These are phyloP conservation scores for Picea sitchensis DNA, from an alignment of 75 land plant genomes.

Conservation along the genomic window DNA sequence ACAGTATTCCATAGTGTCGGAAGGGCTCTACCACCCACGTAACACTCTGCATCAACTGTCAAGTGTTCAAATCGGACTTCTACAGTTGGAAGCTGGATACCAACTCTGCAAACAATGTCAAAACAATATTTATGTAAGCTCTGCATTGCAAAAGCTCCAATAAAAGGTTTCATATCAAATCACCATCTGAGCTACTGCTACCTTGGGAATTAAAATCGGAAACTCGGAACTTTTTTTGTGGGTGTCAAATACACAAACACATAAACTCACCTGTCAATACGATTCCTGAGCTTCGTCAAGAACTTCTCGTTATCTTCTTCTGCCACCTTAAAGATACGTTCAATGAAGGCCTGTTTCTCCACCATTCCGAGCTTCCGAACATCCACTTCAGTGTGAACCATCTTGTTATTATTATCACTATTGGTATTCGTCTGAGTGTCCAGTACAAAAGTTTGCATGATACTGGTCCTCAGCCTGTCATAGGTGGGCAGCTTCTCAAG, in stretches of 20 bases:
- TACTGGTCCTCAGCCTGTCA: conserved; percentile 7
- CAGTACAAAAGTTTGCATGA: not conserved
- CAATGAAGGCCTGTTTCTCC: conserved; percentile 67
- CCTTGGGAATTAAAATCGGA: not conserved
- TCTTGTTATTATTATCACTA: not conserved
- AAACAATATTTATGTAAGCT: not conserved
- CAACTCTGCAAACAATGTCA: conserved; percentile 52
- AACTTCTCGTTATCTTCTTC: conserved; percentile 90
- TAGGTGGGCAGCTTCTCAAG: conserved; percentile 24
- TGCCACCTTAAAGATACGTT: conserved; percentile 60
- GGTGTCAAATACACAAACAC: not conserved
- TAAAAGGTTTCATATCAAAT: not conserved
- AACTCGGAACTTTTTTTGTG: not conserved
- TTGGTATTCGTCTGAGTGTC: not conserved
- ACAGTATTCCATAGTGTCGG: conserved; percentile 71
- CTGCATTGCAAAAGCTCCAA: not conserved
- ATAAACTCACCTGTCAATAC: conserved; percentile 66
- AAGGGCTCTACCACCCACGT: conserved; percentile 68
- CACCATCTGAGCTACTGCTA: not conserved
- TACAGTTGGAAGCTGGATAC: conserved; percentile 75
- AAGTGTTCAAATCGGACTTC: conserved; percentile 77
- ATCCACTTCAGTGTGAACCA: conserved; percentile 59
- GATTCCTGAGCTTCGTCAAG: conserved; percentile 48
- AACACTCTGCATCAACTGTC: conserved; percentile 67
- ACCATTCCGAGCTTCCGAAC: conserved; percentile 48